Evolutionary conservation across 2,329 filamentous ascomycete species (phyloP), one percentile per base, ranked within the genome.

Genomic region (Verticillium zaregamsianum): DNA sequence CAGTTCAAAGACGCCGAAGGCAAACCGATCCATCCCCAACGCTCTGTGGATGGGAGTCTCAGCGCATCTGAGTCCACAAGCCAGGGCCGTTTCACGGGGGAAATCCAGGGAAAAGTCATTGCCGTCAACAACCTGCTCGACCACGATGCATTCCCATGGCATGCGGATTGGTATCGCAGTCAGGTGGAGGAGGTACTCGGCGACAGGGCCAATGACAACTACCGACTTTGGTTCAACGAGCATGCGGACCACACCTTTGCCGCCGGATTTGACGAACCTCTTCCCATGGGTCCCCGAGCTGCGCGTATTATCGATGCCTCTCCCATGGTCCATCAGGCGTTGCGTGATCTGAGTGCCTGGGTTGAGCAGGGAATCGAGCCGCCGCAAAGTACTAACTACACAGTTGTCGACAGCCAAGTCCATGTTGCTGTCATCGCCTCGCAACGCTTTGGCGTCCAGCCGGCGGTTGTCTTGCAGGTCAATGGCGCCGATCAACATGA

Each of bases 131-230:
- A 60, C 6, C 63, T 68, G 4, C 12, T 60, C 6, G 68, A 70
- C 49, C 60, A 58, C 23, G 68, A 69, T n/a, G 68, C 68, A 2
- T 62, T 65, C 17, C 67, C 68, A 0, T 67, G 65, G 68, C 68
- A 69, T 40, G 68, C 68, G 3, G 67, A 68, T 37, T 70, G 68
- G 68, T 70, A 69, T 40, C 61, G 60, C n/a, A 33, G 31, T 3
- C 61, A 65, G n/a, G 66, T 69, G 6, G 55, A 59, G 4, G 20
- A 61, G 12, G 59, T 54, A 0, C 58, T 66, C 11, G 66, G 67
- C 3, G 31, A 9, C 2, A 39, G 55, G 4, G 59, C 66, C 20
- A 60, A 64, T 5, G 62, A 59, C 52, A 64, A 68, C 56, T 68
- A 64, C 32, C 66, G 67, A 4, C 61, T 70, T 0, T 66, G 64